Conservation (phyloP, 345 rosid genomes). For the Citrus medica region DNA sequence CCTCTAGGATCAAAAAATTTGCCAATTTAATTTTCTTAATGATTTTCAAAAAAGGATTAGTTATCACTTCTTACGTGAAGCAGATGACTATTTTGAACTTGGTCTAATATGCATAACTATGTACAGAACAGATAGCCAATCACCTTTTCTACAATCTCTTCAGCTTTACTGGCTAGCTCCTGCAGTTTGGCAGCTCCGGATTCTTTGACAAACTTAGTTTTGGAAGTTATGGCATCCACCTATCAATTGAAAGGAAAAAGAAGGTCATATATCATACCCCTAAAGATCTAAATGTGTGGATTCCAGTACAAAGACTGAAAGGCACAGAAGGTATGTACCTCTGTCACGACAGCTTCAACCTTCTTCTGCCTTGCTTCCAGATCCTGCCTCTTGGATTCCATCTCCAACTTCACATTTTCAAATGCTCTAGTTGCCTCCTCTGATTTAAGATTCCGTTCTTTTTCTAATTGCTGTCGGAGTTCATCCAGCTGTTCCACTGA, state of each 20-base stretch:
- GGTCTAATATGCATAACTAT: background rate
- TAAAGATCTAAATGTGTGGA: background rate
- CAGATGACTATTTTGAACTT: background rate
- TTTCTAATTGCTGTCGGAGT: constrained; percentile 45
- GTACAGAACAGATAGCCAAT: background rate
- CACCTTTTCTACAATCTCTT: constrained; percentile 76
- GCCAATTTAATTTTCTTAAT: too few species aligned
- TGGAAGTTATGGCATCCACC: constrained; percentile 65
- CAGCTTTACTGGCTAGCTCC: constrained; percentile 46
- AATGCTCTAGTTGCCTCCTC: constrained; percentile 51
- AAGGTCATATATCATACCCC: background rate
- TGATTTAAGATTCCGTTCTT: constrained; percentile 51
- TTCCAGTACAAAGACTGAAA: background rate
- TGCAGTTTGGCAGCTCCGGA: constrained; percentile 58
- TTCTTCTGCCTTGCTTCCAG: constrained; percentile 71
- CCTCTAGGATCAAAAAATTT: too few species aligned
- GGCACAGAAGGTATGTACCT: constrained; percentile 41
- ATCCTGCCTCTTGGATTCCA: constrained; percentile 57
- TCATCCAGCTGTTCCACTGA: constrained; percentile 67
- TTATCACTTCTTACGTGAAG: background rate
- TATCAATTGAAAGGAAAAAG: constrained; percentile 22
- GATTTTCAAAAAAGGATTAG: too few species aligned
- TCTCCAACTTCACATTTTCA: constrained; percentile 48
- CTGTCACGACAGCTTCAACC: constrained; percentile 65
- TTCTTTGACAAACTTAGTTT: constrained; percentile 53